These are phyloP conservation scores for Hura crepitans DNA, from an alignment of 441 rosid genomes.

Conservation along the genomic window DNA sequence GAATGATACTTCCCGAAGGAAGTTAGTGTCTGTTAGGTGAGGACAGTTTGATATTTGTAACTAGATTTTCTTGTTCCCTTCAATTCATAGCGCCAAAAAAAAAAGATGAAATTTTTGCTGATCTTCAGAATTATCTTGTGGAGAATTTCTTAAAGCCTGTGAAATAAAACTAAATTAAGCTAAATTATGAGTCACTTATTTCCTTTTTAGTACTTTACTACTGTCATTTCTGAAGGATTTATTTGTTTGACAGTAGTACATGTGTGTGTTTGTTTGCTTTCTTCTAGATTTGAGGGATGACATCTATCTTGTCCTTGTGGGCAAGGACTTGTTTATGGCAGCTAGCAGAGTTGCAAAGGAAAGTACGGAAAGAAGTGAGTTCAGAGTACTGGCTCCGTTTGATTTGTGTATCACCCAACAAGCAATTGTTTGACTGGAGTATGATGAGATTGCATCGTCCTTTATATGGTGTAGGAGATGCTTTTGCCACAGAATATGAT, in stretches of 20 bases:
- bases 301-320: conserved; percentile 31
- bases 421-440: conserved; percentile 88
- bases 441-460: conserved; percentile 84
- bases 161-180: conserved; percentile 3
- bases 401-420: conserved; percentile 67
- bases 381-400: conserved; percentile 80
- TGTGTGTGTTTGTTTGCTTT: conserved; percentile 12
- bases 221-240: conserved; percentile 8
- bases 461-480: conserved; percentile 83
- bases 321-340: conserved; percentile 42
- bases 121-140: background rate
- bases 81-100: background rate
- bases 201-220: conserved; percentile 12
- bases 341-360: conserved; percentile 74
- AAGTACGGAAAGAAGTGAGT: conserved; percentile 74
- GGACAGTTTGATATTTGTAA: background rate
- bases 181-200: background rate
- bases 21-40: background rate
- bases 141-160: background rate
- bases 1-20: background rate
- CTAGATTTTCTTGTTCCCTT: background rate
- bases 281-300: conserved; percentile 29
- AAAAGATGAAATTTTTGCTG: background rate
- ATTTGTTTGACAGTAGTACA: conserved; percentile 14
- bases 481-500: conserved; percentile 81